These are phyloP conservation scores for Malus hybrid DNA, from an alignment of 331 rosid species.

Conservation along the genomic window DNA sequence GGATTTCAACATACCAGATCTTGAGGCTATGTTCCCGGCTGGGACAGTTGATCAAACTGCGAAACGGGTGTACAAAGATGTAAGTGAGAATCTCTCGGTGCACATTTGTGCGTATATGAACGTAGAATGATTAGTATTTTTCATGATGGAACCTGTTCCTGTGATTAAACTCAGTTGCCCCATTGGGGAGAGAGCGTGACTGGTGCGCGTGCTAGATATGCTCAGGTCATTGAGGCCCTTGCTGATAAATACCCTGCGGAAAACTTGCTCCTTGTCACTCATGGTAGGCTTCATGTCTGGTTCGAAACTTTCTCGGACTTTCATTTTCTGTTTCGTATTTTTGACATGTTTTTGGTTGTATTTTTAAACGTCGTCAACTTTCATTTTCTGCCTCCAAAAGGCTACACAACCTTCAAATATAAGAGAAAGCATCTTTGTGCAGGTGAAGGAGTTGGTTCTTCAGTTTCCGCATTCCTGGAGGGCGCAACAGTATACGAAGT, in stretches of 20 bases:
- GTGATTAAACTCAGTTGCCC: conserved; percentile 44
- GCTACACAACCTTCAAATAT: neutral
- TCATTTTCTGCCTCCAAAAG: neutral
- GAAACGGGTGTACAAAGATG: conserved; percentile 59
- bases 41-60: conserved; percentile 44
- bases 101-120: neutral
- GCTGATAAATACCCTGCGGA: conserved; percentile 60
- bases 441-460: conserved; percentile 76
- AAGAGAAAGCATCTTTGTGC: neutral
- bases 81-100: neutral
- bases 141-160: neutral
- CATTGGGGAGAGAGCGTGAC: conserved; percentile 52
- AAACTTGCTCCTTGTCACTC: conserved; percentile 75
- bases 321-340: neutral
- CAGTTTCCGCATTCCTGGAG: conserved; percentile 40
- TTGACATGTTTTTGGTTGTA: neutral
- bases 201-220: conserved; percentile 48
- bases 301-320: neutral
- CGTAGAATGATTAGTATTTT: neutral
- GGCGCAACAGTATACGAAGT: conserved; percentile 30
- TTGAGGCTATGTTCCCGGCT: conserved; percentile 51
- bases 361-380: neutral
- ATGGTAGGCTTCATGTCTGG: conserved; percentile 38
- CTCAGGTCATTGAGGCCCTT: conserved; percentile 41
- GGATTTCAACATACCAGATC: conserved; percentile 46